Evolutionary conservation across 202 grass and related monocot species (phyloP), one percentile per base, ranked within the genome.

Genomic region (Musa balbisiana): DNA sequence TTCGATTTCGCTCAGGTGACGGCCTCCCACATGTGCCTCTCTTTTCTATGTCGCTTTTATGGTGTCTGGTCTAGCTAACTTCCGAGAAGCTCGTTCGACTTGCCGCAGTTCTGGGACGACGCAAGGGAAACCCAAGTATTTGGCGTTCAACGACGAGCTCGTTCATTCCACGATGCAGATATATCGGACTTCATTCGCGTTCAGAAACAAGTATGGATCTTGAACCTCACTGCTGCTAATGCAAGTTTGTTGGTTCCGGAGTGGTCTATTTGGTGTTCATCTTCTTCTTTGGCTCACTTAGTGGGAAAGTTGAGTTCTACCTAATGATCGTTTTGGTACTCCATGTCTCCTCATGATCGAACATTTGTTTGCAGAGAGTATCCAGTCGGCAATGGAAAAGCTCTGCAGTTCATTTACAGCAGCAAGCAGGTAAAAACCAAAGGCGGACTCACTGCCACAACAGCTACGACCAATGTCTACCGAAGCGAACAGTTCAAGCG

Each of bases 131-230:
- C 95, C 91, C 49, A 98, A 98, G 80, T 88, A 92, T 80, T 51
- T 98, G 55, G 89, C 95, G 17, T 98, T 98, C 73, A 98, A 85
- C 59, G 95, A 94, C 52, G 91, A 98, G 81, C 80, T 98, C 54
- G 82, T 98, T 72, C 87, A 98, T 53, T 87, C 87, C 13, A 98
- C 95, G 63, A 86, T 98, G 73, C 91, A 98, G 83, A 88, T 87
- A 77, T 88, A 83, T 64, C 71, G 76, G 17, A 98, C 91, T 27
- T 94, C 94, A 20, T 98, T 90, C 2, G 95, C 95, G 54, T 98
- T 98, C 79, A 89, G 91, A 51, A 98, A 86, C 78, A 84, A 91
- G 95, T 98, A 80, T 83, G 78, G 13, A 72, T 23, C 11, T 70
- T 23, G 4, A 65, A 67, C 24, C 14, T 2, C 14, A 15, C 64